Base-by-base conservation (phyloP, 805 yeast species). In the Wickerhamomyces hampshirensis region DNA sequence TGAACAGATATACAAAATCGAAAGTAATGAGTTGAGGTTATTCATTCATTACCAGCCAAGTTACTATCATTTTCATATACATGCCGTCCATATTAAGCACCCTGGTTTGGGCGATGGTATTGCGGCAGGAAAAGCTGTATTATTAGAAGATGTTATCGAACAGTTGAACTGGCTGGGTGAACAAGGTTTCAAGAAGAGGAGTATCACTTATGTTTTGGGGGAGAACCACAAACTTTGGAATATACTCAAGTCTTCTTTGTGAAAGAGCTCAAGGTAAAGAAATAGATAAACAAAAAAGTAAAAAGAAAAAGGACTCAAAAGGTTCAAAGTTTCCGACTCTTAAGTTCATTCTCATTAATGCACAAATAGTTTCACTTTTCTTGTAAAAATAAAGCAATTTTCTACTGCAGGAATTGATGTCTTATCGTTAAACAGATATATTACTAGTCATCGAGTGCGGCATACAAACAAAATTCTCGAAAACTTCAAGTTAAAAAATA, bases 31-130 rank as follows among this genome's bases (percentile, higher is more conserved):
- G 47, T 56, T 93, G 47, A 72, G 95, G 39, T 56, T 88, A 1
- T 93, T 84, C 54, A 71, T 93, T 33, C 98, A 93, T 64, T 84
- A 93, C 59, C 98, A 89, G 47, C 98, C 98, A 0, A 84, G 96
- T 0, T 93, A 91, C 58, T 93, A 93, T 55, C 98, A 93, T 53
- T 82, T 93, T 66, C 98, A 93, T 56, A 72, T 93, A 13, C 98
- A 93, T 57, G 80, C 86, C 13, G 95, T 87, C 14, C 82, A 84
- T 50, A 68, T 84, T 5, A 68, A 61, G 14, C 84, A 84, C 48
- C 76, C 75, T 2, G 85, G 93, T 1, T 50, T 81, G 37, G 78
- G 87, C 31, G 71, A 72, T 45, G 77, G 94, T 31, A 71, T 84
- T 50, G 60, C 75, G 5, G 73, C 71, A 2, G 98, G 98, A 2